Conservation (phyloP, 176 grass and related monocot genomes). For the Otatea glauca region DNA sequence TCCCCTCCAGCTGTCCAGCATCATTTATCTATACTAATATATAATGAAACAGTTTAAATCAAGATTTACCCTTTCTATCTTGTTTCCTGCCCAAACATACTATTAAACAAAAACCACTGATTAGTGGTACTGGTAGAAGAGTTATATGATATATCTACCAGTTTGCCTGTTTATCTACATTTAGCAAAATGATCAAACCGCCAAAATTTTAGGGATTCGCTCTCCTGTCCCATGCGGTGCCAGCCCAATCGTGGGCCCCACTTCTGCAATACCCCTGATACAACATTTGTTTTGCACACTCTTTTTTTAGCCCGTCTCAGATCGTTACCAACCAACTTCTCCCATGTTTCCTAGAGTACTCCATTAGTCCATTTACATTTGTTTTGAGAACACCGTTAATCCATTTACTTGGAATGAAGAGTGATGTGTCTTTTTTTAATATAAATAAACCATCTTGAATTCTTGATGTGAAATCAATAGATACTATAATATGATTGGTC, state of each 20-base stretch:
- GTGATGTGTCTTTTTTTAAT: background rate
- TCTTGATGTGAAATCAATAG: conserved; percentile 11
- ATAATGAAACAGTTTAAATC: no score
- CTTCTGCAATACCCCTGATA: background rate
- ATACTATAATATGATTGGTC: background rate
- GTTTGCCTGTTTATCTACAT: background rate
- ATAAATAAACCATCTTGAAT: background rate
- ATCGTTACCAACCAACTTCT: background rate
- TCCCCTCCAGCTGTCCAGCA: background rate
- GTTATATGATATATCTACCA: background rate
- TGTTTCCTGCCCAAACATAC: no score
- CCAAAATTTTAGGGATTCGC: background rate
- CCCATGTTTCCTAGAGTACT: background rate
- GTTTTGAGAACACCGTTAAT: background rate
- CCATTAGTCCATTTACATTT: background rate
- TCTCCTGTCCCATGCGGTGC: background rate
- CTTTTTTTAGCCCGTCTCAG: background rate
- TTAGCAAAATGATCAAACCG: background rate
- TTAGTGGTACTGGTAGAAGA: no score
- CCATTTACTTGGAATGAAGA: background rate
- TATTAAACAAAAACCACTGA: no score
- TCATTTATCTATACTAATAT: background rate
- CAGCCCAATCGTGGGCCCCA: background rate
- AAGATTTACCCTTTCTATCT: no score
- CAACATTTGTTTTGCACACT: background rate